A percentile compares a stretch with the other conserved stretches of the same genome.
Conservation (phyloP, 805 yeast genomes). For the Kodamaea fukazawae region DNA sequence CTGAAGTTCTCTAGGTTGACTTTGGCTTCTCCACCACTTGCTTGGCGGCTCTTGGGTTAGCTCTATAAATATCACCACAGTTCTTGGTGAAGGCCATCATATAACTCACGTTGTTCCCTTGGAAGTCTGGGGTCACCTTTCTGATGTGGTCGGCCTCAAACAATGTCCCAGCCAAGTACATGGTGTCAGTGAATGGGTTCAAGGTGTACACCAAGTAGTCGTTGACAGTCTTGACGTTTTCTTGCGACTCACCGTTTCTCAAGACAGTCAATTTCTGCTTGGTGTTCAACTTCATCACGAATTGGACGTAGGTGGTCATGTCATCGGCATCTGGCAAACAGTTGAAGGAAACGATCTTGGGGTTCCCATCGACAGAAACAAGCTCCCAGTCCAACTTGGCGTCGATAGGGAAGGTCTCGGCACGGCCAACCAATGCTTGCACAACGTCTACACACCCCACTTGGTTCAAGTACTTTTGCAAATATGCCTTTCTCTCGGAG, state of each 20-base stretch:
- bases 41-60: slow-evolving; percentile 22
- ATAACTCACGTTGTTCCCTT: slow-evolving; percentile 16
- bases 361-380: slow-evolving; percentile 63
- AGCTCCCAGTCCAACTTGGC: slow-evolving; percentile 74
- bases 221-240: slow-evolving; percentile 28
- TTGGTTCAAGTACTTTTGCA: slow-evolving; percentile 39
- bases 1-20: slow-evolving; percentile 2
- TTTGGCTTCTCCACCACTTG: slow-evolving; percentile 3
- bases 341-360: slow-evolving; percentile 70
- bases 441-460: slow-evolving; percentile 34
- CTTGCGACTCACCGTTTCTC: slow-evolving; percentile 17
- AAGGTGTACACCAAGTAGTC: slow-evolving; percentile 40
- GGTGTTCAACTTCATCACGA: slow-evolving; percentile 37
- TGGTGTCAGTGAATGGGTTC: slow-evolving; percentile 38
- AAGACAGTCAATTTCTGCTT: slow-evolving; percentile 35
- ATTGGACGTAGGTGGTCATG: slow-evolving; percentile 36
- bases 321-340: slow-evolving; percentile 53
- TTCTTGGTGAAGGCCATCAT: slow-evolving; percentile 28
- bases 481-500: slow-evolving; percentile 38
- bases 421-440: slow-evolving; percentile 30
- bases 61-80: slow-evolving; percentile 41
- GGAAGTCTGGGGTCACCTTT: slow-evolving; percentile 37
- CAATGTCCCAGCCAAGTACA: slow-evolving; percentile 40
- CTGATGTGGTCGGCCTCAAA: slow-evolving; percentile 37
- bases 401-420: slow-evolving; percentile 49